Evolutionary conservation across 768 basidiomycete genomes (phyloP).

Genomic region (Chiua virens): DNA sequence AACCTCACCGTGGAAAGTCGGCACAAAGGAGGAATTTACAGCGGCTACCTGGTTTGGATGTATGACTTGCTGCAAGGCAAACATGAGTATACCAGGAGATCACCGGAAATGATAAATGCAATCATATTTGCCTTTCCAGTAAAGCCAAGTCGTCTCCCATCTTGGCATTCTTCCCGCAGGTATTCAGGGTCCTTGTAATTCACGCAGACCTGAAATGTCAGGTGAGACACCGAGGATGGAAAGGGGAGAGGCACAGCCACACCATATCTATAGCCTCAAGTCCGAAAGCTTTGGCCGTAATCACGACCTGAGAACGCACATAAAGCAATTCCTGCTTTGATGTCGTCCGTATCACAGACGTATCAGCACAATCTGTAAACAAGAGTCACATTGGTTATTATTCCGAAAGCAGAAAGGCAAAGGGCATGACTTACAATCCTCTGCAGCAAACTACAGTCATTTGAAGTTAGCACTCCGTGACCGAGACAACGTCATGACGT

Average conservation of each 20-base stretch:
- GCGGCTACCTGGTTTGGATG: constrained; percentile 82
- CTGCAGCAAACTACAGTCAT: constrained; percentile 77
- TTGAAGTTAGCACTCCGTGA: background rate
- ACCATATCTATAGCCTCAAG: constrained; percentile 93
- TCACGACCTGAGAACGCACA: constrained; percentile 79
- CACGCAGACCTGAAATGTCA: constrained; percentile 66
- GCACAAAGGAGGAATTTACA: constrained; percentile 79
- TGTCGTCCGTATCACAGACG: constrained; percentile 73
- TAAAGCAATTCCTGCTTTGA: constrained; percentile 78
- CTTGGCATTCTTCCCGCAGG: constrained; percentile 71
- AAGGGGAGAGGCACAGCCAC: constrained; percentile 1
- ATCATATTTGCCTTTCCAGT: constrained; percentile 76
- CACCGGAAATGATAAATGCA: background rate
- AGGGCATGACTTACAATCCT: constrained; percentile 79
- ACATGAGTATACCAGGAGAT: background rate
- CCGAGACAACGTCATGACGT: background rate
- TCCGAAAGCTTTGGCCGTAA: constrained; percentile 79
- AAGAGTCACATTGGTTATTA: constrained; percentile 1
- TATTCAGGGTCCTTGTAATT: constrained; percentile 75
- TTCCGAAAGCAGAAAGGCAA: background rate
- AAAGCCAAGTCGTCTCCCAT: constrained; percentile 82
- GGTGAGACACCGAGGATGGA: background rate
- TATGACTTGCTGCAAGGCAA: constrained; percentile 76
- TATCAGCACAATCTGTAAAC: constrained; percentile 82
- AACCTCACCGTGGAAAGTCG: constrained; percentile 59